A percentile compares a stretch with the other conserved stretches of the same genome.
Evolutionary conservation across 495 filamentous ascomycete genomes (phyloP).

Genomic region (Cenococcum geophilum): DNA sequence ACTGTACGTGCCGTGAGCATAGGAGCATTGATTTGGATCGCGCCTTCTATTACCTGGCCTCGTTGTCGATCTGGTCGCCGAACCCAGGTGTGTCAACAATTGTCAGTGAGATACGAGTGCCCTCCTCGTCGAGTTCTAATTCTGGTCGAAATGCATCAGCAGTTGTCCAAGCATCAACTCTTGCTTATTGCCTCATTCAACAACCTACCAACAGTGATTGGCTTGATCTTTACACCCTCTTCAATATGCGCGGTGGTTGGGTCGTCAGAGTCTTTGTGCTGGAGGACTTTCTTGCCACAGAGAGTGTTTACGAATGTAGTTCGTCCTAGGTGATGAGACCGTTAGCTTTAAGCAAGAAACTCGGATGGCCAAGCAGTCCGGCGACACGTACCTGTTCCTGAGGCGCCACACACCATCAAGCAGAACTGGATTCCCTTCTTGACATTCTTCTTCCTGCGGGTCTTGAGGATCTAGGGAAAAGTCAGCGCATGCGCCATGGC

Average conservation of each 20-base stretch:
- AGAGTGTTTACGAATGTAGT: slow-evolving; percentile 99
- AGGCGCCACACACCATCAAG: slow-evolving; percentile 99
- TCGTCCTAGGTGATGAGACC: slow-evolving; percentile 54
- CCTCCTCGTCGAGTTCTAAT: slow-evolving; percentile 94
- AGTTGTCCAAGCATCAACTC: background rate
- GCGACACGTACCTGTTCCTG: slow-evolving; percentile 78
- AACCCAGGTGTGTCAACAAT: slow-evolving; percentile 98
- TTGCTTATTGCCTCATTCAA: background rate
- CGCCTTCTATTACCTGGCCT: slow-evolving; percentile 69
- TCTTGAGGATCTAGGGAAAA: slow-evolving; percentile 54
- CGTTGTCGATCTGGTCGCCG: slow-evolving; percentile 98
- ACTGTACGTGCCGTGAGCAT: slow-evolving; percentile 42
- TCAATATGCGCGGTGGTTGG: slow-evolving; percentile 81
- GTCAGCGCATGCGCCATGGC: slow-evolving; percentile 31
- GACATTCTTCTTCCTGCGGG: slow-evolving; percentile 99
- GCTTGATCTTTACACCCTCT: slow-evolving; percentile 97
- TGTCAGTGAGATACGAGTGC: slow-evolving; percentile 93
- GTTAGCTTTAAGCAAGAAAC: slow-evolving; percentile 2
- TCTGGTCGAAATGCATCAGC: slow-evolving; percentile 48
- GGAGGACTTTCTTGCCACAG: slow-evolving; percentile 86
- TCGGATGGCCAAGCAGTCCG: background rate
- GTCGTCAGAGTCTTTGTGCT: slow-evolving; percentile 86
- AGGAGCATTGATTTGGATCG: background rate
- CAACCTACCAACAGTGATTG: slow-evolving; percentile 80
- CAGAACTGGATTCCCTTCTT: slow-evolving; percentile 99